Percentiles rank a stretch among this genome's conserved stretches.
Conservation (phyloP, 352 stramenopile genomes). For the Globisporangium spinosum region DNA sequence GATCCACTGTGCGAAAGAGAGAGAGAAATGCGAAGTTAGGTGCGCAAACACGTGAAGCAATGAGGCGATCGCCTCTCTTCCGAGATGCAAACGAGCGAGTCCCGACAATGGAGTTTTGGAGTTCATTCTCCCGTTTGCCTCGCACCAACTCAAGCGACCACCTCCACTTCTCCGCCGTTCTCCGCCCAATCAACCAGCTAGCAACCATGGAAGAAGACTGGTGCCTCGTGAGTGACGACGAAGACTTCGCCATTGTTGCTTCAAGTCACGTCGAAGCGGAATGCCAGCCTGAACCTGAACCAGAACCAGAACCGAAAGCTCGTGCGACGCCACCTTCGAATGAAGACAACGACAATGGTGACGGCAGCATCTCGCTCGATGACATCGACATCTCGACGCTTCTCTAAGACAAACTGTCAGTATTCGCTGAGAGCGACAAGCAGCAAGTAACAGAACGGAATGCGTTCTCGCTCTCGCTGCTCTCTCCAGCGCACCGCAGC, state of each 20-base stretch:
- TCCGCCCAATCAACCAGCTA: not conserved
- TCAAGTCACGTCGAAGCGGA: conserved; percentile 26
- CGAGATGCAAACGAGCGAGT: conserved; percentile 1
- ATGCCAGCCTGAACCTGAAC: conserved; percentile 22
- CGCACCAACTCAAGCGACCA: not conserved
- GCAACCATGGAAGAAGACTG: conserved; percentile 47
- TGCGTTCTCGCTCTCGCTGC: conserved; percentile 31
- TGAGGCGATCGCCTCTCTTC: not conserved
- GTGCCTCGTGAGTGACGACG: conserved; percentile 48
- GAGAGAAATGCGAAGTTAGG: not conserved
- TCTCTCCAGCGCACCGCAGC: conserved; percentile 30
- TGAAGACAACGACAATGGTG: not conserved
- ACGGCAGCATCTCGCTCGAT: conserved; percentile 8
- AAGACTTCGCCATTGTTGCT: conserved; percentile 19
- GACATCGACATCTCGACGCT: conserved; percentile 27
- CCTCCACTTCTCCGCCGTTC: not conserved
- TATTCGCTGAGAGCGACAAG: not conserved
- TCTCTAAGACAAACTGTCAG: conserved; percentile 20
- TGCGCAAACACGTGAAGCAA: not conserved
- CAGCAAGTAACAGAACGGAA: not conserved
- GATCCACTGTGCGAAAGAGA: conserved; percentile 2
- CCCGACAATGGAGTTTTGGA: not conserved
- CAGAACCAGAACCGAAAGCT: not conserved
- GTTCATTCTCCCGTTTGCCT: conserved; percentile 9
- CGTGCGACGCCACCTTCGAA: not conserved